Conservation (phyloP, 1,284 basidiomycete species). For the Xerocomus amazonicus region DNA sequence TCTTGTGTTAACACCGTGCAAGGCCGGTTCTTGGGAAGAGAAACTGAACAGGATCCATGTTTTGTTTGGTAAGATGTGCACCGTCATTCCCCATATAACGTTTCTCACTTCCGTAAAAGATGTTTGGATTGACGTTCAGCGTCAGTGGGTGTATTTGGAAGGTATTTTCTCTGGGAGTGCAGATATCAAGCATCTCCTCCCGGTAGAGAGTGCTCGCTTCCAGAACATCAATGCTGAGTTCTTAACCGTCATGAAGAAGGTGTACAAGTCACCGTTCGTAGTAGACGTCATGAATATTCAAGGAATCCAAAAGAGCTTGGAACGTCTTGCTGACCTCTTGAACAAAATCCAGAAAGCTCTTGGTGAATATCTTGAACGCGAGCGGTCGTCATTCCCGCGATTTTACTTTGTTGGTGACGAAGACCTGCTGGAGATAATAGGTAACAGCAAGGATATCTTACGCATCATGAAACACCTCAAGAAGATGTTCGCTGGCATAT, state of each 20-base stretch:
- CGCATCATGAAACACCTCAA: slow-evolving; percentile 98
- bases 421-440: slow-evolving; percentile 97
- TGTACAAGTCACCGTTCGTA: slow-evolving; percentile 98
- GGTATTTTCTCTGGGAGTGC: slow-evolving; percentile 99
- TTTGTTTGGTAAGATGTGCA: slow-evolving; percentile 72
- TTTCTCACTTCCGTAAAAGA: slow-evolving; percentile 46
- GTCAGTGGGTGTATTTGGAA: slow-evolving; percentile 99
- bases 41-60: slow-evolving; percentile 94
- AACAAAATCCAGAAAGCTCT: slow-evolving; percentile 99
- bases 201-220: slow-evolving; percentile 95
- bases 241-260: slow-evolving; percentile 98
- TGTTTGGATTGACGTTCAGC: slow-evolving; percentile 99
- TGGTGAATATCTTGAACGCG: slow-evolving; percentile 97
- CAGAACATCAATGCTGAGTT: slow-evolving; percentile 99
- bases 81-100: background rate
- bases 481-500: slow-evolving; percentile 99
- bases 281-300: slow-evolving; percentile 96
- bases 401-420: slow-evolving; percentile 99
- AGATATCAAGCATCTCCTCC: slow-evolving; percentile 97
- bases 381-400: slow-evolving; percentile 95
- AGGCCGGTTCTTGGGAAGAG: slow-evolving; percentile 91
- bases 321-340: slow-evolving; percentile 92
- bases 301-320: slow-evolving; percentile 94
- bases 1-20: slow-evolving; percentile 16
- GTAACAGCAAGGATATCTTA: slow-evolving; percentile 97